Evolutionary conservation across 768 basidiomycete genomes (phyloP).

Genomic region (Lentinula aciculospora): DNA sequence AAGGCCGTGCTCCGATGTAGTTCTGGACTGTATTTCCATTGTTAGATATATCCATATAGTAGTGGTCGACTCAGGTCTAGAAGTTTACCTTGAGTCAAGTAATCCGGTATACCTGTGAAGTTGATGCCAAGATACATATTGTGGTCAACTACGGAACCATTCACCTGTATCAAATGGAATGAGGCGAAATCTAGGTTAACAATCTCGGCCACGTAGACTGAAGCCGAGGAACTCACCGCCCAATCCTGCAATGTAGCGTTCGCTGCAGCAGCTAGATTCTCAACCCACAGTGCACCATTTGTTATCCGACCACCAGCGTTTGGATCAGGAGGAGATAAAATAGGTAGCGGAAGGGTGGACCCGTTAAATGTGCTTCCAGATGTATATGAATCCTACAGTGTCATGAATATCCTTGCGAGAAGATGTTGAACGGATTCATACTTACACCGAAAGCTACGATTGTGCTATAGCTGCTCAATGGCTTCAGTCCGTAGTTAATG

Average conservation of each 20-base stretch:
- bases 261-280: slow-evolving; percentile 33
- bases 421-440: not conserved
- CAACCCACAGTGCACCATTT: slow-evolving; percentile 47
- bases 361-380: slow-evolving; percentile 44
- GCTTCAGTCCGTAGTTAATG: slow-evolving; percentile 37
- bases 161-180: slow-evolving; percentile 11
- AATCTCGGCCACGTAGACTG: too few species aligned
- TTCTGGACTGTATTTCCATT: not conserved
- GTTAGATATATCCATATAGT: not conserved
- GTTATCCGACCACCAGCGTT: slow-evolving; percentile 45
- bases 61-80: not conserved
- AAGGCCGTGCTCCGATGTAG: slow-evolving; percentile 13
- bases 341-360: slow-evolving; percentile 30
- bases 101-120: slow-evolving; percentile 14
- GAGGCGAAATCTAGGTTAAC: too few species aligned
- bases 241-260: slow-evolving; percentile 43
- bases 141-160: slow-evolving; percentile 23
- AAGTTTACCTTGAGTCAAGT: slow-evolving; percentile 20
- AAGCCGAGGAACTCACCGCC: slow-evolving; percentile 28
- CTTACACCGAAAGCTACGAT: slow-evolving; percentile 49
- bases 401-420: not conserved
- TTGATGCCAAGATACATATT: slow-evolving; percentile 16
- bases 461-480: slow-evolving; percentile 31
- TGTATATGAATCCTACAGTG: slow-evolving; percentile 36
- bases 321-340: slow-evolving; percentile 36